Base-by-base conservation (phyloP, 768 basidiomycete genomes). In the Boletus patriciae region DNA sequence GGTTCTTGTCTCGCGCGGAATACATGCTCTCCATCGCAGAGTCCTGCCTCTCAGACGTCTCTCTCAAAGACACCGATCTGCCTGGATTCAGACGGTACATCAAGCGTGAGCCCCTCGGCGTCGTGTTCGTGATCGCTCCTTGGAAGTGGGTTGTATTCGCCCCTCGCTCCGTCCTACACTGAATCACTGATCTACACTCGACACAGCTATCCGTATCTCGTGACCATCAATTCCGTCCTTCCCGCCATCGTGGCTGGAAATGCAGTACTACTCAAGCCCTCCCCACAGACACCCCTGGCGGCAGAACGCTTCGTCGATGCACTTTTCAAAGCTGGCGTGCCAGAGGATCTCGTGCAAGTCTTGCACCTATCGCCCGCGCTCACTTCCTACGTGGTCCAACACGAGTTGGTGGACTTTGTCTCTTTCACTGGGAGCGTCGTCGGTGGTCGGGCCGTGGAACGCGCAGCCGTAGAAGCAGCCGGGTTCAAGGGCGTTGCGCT, bases 201-300 rank as follows among this genome's bases (percentile, higher is more conserved):
- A 7, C 36, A 23, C 12, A 95, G 91, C 70, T 96, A 82, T 73
- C 94, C 94, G 0, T 94, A 94, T 74, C 85, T 98, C 33, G 87
- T 87, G 36, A 84, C 92, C 37, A 82, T 98, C 72, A 99, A 99
- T 73, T 86, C 92, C 4, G 85, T 98, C 49, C 81, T 99, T 23
- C 97, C 97, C 2, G 92, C 94, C 1, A 77, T 99, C 60, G 77
- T 98, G 29, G 85, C 95, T 6, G 91, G 97, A 31, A 98, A 99
- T 70, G 74, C 91, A 0, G 90, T 98, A 12, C 70, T 99, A 44
- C 77, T 98, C 68, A 99, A 98, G 71, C 96, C 97, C 0, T 96
- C 94, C 2, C 97, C 97, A 0, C 97, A 99, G 68, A 98, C 95
- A 0, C 96, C 97, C 6, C 77, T 93, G 44, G 84, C 87, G 0